These are phyloP conservation scores for Ampelomyces quisqualis DNA, from an alignment of 2,329 filamentous ascomycete genomes.

Conservation along the genomic window DNA sequence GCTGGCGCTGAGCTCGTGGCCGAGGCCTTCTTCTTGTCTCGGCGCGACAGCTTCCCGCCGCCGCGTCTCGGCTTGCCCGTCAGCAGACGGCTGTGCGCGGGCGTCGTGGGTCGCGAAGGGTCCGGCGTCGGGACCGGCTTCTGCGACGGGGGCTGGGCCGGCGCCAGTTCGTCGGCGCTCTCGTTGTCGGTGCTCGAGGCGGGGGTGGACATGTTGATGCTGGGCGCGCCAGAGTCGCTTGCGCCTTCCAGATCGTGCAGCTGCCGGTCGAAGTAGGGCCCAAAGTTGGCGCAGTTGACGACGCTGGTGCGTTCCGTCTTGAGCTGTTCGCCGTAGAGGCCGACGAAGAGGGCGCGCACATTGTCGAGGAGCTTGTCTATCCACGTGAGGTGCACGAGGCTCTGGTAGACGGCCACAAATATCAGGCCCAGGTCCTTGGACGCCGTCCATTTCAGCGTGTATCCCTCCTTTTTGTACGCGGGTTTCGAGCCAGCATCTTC, in stretches of 20 bases:
- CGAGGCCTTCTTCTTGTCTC: slow-evolving; percentile 69
- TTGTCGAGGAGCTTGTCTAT: slow-evolving; percentile 96
- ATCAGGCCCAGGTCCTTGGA: slow-evolving; percentile 92
- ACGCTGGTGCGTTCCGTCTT: slow-evolving; percentile 76
- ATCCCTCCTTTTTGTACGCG: slow-evolving; percentile 85
- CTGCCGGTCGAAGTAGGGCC: slow-evolving; percentile 93
- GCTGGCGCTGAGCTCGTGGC: slow-evolving; percentile 57
- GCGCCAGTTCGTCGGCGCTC: slow-evolving; percentile 53
- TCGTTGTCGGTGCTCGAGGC: slow-evolving; percentile 54
- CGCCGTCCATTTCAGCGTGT: slow-evolving; percentile 90
- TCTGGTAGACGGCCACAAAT: slow-evolving; percentile 98
- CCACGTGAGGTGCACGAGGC: slow-evolving; percentile 91
- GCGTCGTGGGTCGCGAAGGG: slow-evolving; percentile 77
- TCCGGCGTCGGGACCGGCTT: slow-evolving; percentile 64
- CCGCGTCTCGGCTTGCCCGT: slow-evolving; percentile 70
- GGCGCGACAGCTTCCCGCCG: slow-evolving; percentile 73
- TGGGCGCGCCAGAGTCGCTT: slow-evolving; percentile 41
- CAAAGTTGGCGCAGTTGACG: slow-evolving; percentile 74
- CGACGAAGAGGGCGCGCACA: slow-evolving; percentile 86
- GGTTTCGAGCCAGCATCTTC: slow-evolving; percentile 66
- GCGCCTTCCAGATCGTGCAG: slow-evolving; percentile 74
- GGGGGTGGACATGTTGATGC: slow-evolving; percentile 50
- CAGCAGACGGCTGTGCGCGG: slow-evolving; percentile 65
- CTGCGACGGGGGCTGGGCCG: slow-evolving; percentile 54
- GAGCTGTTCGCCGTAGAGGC: slow-evolving; percentile 84